These are phyloP conservation scores for Adenanthera pavonina DNA, from an alignment of 306 rosid genomes.

Conservation along the genomic window DNA sequence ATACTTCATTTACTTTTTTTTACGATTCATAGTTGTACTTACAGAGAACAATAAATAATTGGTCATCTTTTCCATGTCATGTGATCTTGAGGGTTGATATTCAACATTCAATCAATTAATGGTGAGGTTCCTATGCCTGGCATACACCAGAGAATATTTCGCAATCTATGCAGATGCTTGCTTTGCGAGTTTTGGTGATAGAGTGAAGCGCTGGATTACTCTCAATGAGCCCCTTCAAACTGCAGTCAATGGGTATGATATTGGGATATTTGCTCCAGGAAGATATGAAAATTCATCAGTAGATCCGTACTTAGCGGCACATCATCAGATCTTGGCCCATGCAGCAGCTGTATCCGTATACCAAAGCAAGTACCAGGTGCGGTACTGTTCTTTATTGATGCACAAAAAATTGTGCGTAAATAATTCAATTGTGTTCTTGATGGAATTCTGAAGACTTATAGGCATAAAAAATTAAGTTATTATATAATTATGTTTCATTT, in stretches of 20 bases:
- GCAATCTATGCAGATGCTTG: conserved; percentile 84
- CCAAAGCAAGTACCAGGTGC: conserved; percentile 84
- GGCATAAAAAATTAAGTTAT: no score
- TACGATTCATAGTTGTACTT: not conserved
- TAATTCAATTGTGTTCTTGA: conserved; percentile 12
- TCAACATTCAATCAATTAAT: conserved; percentile 26
- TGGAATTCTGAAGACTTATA: no score
- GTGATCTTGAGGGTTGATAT: conserved; percentile 5
- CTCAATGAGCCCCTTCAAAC: conserved; percentile 93
- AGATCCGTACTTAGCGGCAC: conserved; percentile 83
- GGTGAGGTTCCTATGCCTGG: conserved; percentile 38
- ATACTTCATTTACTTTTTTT: not conserved
- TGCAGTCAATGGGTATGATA: conserved; percentile 72
- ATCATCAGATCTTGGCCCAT: conserved; percentile 92
- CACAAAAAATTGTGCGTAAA: not conserved
- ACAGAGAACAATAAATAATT: not conserved
- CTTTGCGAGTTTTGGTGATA: conserved; percentile 90
- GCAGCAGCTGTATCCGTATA: conserved; percentile 77
- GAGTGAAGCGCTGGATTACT: conserved; percentile 91
- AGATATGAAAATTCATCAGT: conserved; percentile 58
- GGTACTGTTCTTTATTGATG: conserved; percentile 16
- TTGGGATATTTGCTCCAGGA: conserved; percentile 80
- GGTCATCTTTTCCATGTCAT: not conserved
- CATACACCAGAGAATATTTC: conserved; percentile 70
- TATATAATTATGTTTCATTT: no score